Evolutionary conservation across 495 filamentous ascomycete genomes (phyloP), one percentile per base, ranked within the genome.

Genomic region (Staphylotrichum tortipilum): DNA sequence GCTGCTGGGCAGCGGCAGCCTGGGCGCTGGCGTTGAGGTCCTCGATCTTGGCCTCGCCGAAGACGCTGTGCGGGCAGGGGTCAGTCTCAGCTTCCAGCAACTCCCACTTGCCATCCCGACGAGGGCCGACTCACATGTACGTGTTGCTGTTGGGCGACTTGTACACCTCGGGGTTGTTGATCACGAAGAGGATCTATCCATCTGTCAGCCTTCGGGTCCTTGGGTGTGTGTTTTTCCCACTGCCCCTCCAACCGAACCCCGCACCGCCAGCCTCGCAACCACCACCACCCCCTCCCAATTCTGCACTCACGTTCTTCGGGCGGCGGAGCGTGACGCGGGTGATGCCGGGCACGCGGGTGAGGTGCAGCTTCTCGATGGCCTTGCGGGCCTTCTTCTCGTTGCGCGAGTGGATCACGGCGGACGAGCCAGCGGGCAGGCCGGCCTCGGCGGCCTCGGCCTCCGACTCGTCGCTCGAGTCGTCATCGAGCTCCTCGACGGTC

Each of bases 301-400:
- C 17, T 12, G 24, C 24, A 82, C 86, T 76, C 76, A 95, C 91
- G 73, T 95, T 95, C 82, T 99, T 99, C 57, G 94, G 94, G 67
- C 94, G 78, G 73, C 94, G 84, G 61, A 99, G 80, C 41, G 94
- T 99, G 58, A 99, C 94, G 68, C 92, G 81, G 59, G 94, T 99
- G 68, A 99, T 99, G 64, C 94, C 94, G 55, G 85, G 83, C 56
- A 99, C 85, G 61, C 90, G 89, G 77, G 89, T 94, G 66, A 99
- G 76, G 61, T 94, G 91, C 63, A 97, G 79, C 83, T 99, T 99
- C 62, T 86, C 86, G 69, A 98, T 95, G 64, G 88, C 87, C 78
- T 97, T 97, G 67, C 94, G 81, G 47, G 94, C 94, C 80, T 97
- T 99, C 85, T 99, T 99, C 84, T 99, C 94, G 76, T 94, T 94